These are phyloP conservation scores for Poronia punctata DNA, from an alignment of 495 filamentous ascomycete genomes.

Conservation along the genomic window DNA sequence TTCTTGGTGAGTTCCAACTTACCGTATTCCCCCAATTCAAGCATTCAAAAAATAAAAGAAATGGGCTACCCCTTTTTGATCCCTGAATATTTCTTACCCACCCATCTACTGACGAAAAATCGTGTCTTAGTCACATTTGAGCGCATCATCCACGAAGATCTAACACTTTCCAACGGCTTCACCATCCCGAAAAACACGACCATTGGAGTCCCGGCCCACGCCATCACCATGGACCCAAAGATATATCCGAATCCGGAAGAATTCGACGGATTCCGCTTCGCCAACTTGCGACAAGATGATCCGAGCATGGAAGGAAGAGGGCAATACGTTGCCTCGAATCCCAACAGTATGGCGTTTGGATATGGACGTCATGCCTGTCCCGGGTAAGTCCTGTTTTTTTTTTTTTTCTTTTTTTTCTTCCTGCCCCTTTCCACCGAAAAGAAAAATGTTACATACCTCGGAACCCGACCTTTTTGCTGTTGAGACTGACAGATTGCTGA, in stretches of 20 bases:
- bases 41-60: no score
- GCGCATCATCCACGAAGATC: conserved; percentile 21
- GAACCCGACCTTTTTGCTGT: no score
- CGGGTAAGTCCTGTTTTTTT: no score
- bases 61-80: no score
- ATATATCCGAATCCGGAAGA: conserved; percentile 25
- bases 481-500: no score
- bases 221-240: conserved; percentile 18
- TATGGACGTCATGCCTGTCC: conserved; percentile 43
- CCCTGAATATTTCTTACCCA: no score
- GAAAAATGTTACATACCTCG: no score
- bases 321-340: conserved; percentile 30
- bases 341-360: conserved; percentile 38
- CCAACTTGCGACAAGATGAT: conserved; percentile 32
- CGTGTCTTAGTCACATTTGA: conserved; percentile 31
- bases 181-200: conserved; percentile 25
- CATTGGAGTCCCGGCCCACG: conserved; percentile 20
- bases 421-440: no score
- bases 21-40: no score
- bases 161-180: conserved; percentile 33
- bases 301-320: conserved; percentile 21
- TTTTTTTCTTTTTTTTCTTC: no score
- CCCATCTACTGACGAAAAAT: no score
- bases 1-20: no score
- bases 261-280: conserved; percentile 49